Evolutionary conservation across 805 yeast genomes (phyloP), one percentile per base, ranked within the genome.

Genomic region (Kluyveromyces starmeri): DNA sequence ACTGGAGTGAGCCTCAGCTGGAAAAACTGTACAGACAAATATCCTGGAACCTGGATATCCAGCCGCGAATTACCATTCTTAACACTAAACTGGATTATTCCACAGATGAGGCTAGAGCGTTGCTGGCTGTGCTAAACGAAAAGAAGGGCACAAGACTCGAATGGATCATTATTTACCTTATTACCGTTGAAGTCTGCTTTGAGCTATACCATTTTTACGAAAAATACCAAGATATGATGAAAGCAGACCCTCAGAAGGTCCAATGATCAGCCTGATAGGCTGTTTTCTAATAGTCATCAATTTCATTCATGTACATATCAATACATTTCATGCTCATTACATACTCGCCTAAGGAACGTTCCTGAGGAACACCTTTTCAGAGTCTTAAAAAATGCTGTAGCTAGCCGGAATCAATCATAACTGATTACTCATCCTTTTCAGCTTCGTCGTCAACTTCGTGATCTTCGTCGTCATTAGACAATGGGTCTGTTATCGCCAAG

Each of bases 81-180:
- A 88, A 88, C 55, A 70, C 86, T 35, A 86, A 86, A 53, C 61
- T 88, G 39, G 96, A 88, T 55, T 88, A 88, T 58, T 85, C 94
- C 2, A 78, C 94, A 0, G 96, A 88, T 41, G 94, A 86, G 51
- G 81, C 84, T 11, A 68, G 84, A 9, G 88, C 86, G 2, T 62
- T 88, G 23, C 65, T 86, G 42, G 71, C 79, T 14, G 79, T 85
- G 3, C 54, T 85, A 40, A 80, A 76, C 37, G 95, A 86, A 46
- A 75, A 76, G 45, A 82, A 80, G 40, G 70, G 89, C 21, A 70
- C 83, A 3, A 63, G 85, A 14, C 62, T 88, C 28, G 96, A 88
- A 53, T 83, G 94, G 94, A 80, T 85, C 54, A 85, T 88, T 46
- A 84, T 88, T 35, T 65, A 77, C 18, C 64, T 88, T 45, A 88